These are phyloP conservation scores for Hemerocallis citrina DNA, from an alignment of 106 monocot species.

Conservation along the genomic window DNA sequence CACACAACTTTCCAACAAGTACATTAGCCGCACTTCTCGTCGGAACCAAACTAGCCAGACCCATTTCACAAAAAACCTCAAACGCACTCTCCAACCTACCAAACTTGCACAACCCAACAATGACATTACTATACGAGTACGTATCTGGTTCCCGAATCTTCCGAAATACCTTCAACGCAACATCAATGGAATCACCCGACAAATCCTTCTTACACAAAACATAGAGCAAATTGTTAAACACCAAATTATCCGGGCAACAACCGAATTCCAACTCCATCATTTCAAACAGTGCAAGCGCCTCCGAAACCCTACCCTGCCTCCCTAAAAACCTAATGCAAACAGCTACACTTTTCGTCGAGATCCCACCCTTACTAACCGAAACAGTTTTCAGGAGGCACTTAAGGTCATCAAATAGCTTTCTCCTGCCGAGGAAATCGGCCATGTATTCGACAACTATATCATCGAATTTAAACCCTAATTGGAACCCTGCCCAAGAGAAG, in stretches of 20 bases:
- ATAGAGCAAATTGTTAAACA: constrained; percentile 38
- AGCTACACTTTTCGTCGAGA: constrained; percentile 13
- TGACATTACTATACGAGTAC: constrained; percentile 25
- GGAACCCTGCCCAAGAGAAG: constrained; percentile 40
- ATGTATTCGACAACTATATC: constrained; percentile 36
- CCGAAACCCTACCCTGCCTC: constrained; percentile 21
- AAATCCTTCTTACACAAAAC: constrained; percentile 22
- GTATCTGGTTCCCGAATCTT: constrained; percentile 20
- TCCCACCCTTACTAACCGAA: constrained; percentile 6
- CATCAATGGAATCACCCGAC: constrained; percentile 11
- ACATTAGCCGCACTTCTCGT: constrained; percentile 29
- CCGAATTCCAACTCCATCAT: constrained; percentile 16
- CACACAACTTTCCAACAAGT: constrained; percentile 17
- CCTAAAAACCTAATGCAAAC: constrained; percentile 32
- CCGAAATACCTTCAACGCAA: constrained; percentile 17
- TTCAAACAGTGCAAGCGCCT: constrained; percentile 26
- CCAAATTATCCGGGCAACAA: constrained; percentile 28
- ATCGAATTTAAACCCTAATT: constrained; percentile 26
- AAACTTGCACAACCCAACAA: constrained; percentile 24
- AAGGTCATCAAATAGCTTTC: constrained; percentile 40
- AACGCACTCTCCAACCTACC: constrained; percentile 25
- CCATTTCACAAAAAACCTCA: constrained; percentile 26
- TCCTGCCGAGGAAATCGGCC: constrained; percentile 31
- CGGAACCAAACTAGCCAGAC: constrained; percentile 13
- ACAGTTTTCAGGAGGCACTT: constrained; percentile 26